Base-by-base conservation (phyloP, 1,139 yeast genomes). In the Hansenula anomala region DNA sequence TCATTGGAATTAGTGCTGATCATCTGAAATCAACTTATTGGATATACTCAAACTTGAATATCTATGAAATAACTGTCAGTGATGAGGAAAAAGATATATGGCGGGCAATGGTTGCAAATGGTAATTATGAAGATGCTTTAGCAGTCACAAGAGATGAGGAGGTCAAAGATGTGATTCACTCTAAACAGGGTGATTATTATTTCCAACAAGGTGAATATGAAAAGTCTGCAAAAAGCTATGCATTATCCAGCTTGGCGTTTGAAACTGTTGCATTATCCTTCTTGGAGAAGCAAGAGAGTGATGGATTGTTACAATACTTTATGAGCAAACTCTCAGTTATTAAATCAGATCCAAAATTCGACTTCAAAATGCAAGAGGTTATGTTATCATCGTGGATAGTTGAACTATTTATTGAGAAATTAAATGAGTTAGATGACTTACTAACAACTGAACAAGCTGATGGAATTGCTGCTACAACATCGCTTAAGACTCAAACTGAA, bases 361-460 rank as follows among this genome's bases (percentile, higher is more conserved):
- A 61, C 28, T 61, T 37, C 44, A 51, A 64, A 32, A 73, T 85
- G 55, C 84, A 83, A 52, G 62, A 73, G 28, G 66, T 73, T 0
- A 70, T 88, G 41, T 59, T 90, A n/a, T 78, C 90, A 0, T 76
- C 84, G 42, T 90, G 97, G 96, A 76, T 90, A 29, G 72, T 87
- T 7, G 94, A 89, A 62, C 60, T 85, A 12, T 75, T 61, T 42
- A 65, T 79, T 58, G 79, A 74, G 41, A 66, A 66, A 42, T 53
- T 75, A 22, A 73, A 75, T 47, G 60, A 62, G 3, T 42, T 71
- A 11, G 83, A 77, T 42, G 78, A 72, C 43, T 20, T 43, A 4
- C 43, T 61, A 13, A 49, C 57, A 6, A 48, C 54, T 2, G 61
- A 60, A 42, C 55, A 55, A 26, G 35, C 49, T 1, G 48, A 51